Evolutionary conservation across 2,329 filamentous ascomycete species (phyloP).

Genomic region (Cercospora citrullina): DNA sequence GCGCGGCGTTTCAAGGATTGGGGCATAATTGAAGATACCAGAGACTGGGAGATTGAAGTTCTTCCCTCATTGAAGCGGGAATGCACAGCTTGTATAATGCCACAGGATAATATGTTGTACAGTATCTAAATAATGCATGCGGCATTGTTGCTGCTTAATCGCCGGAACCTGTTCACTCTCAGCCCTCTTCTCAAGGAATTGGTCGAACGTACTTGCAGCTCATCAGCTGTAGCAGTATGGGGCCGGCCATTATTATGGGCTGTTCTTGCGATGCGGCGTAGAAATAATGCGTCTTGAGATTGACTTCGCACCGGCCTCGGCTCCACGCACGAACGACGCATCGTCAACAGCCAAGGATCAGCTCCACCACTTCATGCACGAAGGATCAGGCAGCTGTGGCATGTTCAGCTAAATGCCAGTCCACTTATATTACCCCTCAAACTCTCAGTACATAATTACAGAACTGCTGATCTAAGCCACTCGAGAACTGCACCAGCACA

Average conservation of each 20-base stretch:
- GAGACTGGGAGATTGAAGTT: not conserved
- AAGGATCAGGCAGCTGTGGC: conserved; percentile 1
- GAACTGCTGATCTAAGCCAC: not conserved
- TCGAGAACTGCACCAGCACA: not conserved
- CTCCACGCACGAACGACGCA: not conserved
- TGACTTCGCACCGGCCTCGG: conserved; percentile 4
- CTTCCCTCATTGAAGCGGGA: not conserved
- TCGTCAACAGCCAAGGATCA: not conserved
- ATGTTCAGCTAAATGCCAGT: not conserved
- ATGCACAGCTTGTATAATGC: not conserved
- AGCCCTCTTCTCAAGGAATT: not conserved
- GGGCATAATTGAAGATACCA: not conserved
- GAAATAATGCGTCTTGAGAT: not conserved
- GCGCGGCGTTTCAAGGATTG: not conserved
- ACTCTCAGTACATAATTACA: not conserved
- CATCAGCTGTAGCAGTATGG: not conserved
- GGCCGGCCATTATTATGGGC: not conserved
- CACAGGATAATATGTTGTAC: conserved; percentile 2
- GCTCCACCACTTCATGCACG: not conserved
- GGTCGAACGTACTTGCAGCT: not conserved
- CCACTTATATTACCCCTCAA: not conserved
- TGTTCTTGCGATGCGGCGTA: not conserved
- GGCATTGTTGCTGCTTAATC: not conserved
- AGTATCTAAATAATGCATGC: not conserved
- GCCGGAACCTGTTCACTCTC: not conserved